A percentile compares a stretch with the other conserved stretches of the same genome.
Evolutionary conservation across 78 protist species (phyloP).

Genomic region (Dictyostelium purpureum): DNA sequence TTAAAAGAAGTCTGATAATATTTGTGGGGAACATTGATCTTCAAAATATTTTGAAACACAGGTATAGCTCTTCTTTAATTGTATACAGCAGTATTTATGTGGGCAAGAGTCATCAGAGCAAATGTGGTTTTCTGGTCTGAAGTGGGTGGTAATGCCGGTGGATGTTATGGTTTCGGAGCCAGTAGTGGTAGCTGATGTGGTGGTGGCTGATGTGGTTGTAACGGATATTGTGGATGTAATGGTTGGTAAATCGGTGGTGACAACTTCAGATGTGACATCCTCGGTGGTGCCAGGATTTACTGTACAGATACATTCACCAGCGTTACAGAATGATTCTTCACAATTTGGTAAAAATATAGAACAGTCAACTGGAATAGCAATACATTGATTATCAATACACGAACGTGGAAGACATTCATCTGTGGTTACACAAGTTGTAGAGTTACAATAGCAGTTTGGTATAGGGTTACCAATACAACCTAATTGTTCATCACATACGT

Average conservation of each 20-base stretch:
- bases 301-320: background rate
- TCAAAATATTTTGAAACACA: background rate
- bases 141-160: background rate
- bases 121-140: background rate
- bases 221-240: background rate
- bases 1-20: too few species aligned
- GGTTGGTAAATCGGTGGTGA: background rate
- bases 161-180: background rate
- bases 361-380: background rate
- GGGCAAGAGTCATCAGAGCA: background rate
- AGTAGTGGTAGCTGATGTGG: background rate
- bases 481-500: background rate
- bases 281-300: background rate
- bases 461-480: background rate
- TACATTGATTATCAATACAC: background rate
- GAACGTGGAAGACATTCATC: background rate
- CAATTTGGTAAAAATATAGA: background rate
- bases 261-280: background rate
- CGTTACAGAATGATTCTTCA: background rate
- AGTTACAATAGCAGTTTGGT: slow-evolving; percentile 5
- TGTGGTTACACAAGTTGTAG: background rate
- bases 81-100: background rate
- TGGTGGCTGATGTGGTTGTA: background rate
- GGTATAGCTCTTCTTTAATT: background rate
- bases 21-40: slow-evolving; percentile 4